Evolutionary conservation across 1,139 yeast species (phyloP).

Genomic region (Pneumocystis murina): DNA sequence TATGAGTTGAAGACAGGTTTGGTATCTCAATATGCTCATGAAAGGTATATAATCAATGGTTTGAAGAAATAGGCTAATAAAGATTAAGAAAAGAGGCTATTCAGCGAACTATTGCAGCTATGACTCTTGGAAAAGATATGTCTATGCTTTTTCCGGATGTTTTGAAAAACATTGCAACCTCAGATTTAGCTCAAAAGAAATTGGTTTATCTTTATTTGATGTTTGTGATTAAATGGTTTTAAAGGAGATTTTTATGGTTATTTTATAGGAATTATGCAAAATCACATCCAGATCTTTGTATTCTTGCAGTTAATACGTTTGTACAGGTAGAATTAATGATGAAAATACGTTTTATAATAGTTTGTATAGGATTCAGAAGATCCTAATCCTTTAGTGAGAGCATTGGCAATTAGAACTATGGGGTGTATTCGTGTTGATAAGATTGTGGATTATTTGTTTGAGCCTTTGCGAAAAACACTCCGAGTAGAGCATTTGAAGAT

Average conservation of each 20-base stretch:
- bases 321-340: conserved; percentile 29
- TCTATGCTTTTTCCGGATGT: conserved; percentile 91
- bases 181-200: conserved; percentile 91
- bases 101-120: conserved; percentile 90
- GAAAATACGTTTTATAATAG: background rate
- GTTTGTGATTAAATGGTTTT: conserved; percentile 20
- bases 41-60: conserved; percentile 23
- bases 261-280: conserved; percentile 60
- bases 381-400: conserved; percentile 89
- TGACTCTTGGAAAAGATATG: conserved; percentile 98
- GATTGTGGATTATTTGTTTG: conserved; percentile 87
- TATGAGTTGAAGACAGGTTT: conserved; percentile 78
- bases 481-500: conserved; percentile 18
- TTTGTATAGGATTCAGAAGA: conserved; percentile 72
- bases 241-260: background rate
- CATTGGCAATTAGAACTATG: conserved; percentile 95
- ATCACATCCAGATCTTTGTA: conserved; percentile 87
- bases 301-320: conserved; percentile 92
- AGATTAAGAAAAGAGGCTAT: conserved; percentile 69
- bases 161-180: conserved; percentile 89
- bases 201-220: conserved; percentile 84
- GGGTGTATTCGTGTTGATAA: conserved; percentile 93
- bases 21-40: conserved; percentile 87
- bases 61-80: background rate
- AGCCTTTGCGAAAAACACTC: conserved; percentile 71